Percentiles rank a stretch among this genome's conserved stretches.
Conservation (phyloP, 768 basidiomycete genomes). For the Boletus rex-veris region DNA sequence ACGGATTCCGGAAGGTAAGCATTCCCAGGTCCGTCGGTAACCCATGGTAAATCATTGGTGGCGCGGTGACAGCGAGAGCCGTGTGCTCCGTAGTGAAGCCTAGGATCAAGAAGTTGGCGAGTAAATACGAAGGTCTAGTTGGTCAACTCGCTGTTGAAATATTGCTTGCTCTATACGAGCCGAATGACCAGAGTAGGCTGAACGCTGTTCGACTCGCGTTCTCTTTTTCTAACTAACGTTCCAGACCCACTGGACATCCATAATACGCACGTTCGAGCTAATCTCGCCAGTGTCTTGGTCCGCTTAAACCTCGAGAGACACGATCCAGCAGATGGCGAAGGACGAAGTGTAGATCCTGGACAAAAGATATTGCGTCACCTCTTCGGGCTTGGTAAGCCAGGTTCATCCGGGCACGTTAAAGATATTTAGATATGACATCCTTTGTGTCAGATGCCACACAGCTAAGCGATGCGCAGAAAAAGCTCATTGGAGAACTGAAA, state of each 20-base stretch:
- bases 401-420: neutral
- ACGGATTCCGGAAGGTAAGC: slow-evolving; percentile 15
- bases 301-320: neutral
- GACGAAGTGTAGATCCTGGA: neutral
- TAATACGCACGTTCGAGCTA: slow-evolving; percentile 9
- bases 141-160: slow-evolving; percentile 23
- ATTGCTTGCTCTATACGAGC: slow-evolving; percentile 11
- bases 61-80: neutral
- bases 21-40: neutral
- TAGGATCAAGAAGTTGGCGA: slow-evolving; percentile 15
- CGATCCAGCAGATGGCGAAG: neutral
- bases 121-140: slow-evolving; percentile 3
- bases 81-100: slow-evolving; percentile 7
- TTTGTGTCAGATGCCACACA: neutral
- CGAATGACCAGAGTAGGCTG: slow-evolving; percentile 1
- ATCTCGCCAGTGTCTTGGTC: slow-evolving; percentile 16
- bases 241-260: slow-evolving; percentile 9
- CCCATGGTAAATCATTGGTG: too few relatives aligned
- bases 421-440: neutral
- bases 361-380: slow-evolving; percentile 5
- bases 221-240: neutral
- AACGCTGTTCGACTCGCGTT: neutral
- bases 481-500: slow-evolving; percentile 13
- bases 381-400: slow-evolving; percentile 18
- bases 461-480: slow-evolving; percentile 1